A percentile compares a stretch with the other conserved stretches of the same genome.
Evolutionary conservation across 768 basidiomycete genomes (phyloP).

Genomic region (Polyporus arcularius): DNA sequence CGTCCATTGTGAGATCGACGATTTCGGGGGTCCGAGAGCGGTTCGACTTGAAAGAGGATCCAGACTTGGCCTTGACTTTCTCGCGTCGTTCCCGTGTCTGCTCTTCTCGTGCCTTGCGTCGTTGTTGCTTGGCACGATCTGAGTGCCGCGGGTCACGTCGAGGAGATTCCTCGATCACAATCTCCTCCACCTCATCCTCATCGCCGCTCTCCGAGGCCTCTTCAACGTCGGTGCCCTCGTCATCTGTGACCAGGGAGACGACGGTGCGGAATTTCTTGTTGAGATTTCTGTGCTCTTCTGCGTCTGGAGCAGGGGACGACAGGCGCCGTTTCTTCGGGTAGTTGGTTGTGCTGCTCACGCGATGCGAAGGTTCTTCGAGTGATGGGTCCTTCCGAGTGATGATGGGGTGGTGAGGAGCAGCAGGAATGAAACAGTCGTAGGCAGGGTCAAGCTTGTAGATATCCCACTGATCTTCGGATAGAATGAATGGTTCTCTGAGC

Average conservation of each 20-base stretch:
- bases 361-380: neutral
- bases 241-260: slow-evolving; percentile 11
- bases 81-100: slow-evolving; percentile 9
- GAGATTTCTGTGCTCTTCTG: neutral
- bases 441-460: slow-evolving; percentile 78
- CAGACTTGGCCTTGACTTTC: slow-evolving; percentile 11
- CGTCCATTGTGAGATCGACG: slow-evolving; percentile 20
- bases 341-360: neutral
- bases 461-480: slow-evolving; percentile 82
- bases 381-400: slow-evolving; percentile 26
- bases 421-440: slow-evolving; percentile 64
- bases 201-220: slow-evolving; percentile 13
- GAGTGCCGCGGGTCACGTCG: neutral
- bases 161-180: slow-evolving; percentile 6
- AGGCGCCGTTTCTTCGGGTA: neutral
- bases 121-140: neutral
- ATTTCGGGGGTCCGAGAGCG: slow-evolving; percentile 17
- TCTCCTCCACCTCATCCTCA: slow-evolving; percentile 24
- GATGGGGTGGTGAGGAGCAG: slow-evolving; percentile 25
- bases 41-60: slow-evolving; percentile 5
- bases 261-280: slow-evolving; percentile 17
- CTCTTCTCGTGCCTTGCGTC: neutral
- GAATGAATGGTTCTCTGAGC: slow-evolving; percentile 47
- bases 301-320: neutral
- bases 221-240: slow-evolving; percentile 14